Conservation (phyloP, 2,329 filamentous ascomycete species). For the Pleurostoma richardsiae region DNA sequence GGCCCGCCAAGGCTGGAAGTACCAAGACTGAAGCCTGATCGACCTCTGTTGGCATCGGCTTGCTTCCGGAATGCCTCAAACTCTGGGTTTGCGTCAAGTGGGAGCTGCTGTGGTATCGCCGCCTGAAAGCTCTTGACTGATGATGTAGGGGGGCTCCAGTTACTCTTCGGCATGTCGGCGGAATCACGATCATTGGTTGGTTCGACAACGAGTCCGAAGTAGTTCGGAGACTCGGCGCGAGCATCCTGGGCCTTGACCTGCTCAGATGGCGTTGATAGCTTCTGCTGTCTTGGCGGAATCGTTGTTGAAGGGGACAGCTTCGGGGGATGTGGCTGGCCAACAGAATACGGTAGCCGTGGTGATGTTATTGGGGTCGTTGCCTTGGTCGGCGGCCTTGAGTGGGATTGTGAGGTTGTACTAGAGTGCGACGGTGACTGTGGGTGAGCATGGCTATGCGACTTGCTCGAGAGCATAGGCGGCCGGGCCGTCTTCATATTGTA, state of each 20-base stretch:
- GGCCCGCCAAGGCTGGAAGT: conserved; percentile 33
- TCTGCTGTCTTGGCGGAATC: neutral
- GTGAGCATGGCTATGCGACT: conserved; percentile 17
- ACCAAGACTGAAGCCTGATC: conserved; percentile 41
- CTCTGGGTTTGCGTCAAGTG: conserved; percentile 73
- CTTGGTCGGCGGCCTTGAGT: conserved; percentile 32
- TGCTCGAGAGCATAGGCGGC: conserved; percentile 25
- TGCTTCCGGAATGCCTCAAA: conserved; percentile 75
- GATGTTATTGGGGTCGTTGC: conserved; percentile 48
- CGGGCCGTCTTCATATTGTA: conserved; percentile 42
- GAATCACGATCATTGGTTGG: conserved; percentile 58
- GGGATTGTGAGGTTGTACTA: conserved; percentile 33
- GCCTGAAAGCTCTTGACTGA: conserved; percentile 66
- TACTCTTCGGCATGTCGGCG: conserved; percentile 57
- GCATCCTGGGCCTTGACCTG: conserved; percentile 24
- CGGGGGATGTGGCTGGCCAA: conserved; percentile 49
- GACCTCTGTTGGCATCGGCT: conserved; percentile 57
- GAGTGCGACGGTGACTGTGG: conserved; percentile 22
- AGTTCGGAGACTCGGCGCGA: conserved; percentile 69
- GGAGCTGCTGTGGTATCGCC: conserved; percentile 62
- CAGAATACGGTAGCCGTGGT: conserved; percentile 45
- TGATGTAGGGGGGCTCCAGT: conserved; percentile 70
- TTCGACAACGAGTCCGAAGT: conserved; percentile 75
- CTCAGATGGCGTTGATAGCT: conserved; percentile 8
- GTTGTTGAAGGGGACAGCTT: conserved; percentile 35